These are phyloP conservation scores for Dictyostelium purpureum DNA, from an alignment of 78 protist species.

Conservation along the genomic window DNA sequence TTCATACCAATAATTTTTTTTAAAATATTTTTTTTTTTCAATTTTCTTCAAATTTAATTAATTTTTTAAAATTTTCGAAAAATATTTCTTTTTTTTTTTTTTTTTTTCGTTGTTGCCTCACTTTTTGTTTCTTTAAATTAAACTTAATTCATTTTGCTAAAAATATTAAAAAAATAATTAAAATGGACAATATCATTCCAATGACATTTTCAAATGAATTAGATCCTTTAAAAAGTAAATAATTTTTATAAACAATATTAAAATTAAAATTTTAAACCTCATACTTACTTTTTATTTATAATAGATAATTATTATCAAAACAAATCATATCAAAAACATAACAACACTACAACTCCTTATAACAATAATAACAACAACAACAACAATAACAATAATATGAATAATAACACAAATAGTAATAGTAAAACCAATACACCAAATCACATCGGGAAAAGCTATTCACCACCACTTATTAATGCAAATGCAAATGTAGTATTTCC, in stretches of 20 bases:
- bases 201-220: background rate
- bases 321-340: background rate
- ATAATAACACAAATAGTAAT: background rate
- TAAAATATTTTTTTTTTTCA: background rate
- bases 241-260: background rate
- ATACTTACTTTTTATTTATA: background rate
- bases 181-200: background rate
- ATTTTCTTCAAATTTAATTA: too few species aligned
- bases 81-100: background rate
- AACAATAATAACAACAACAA: background rate
- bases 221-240: background rate
- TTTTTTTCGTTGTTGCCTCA: background rate
- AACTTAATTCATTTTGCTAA: background rate
- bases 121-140: background rate
- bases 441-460: background rate
- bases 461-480: conserved; percentile 42
- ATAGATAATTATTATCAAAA: background rate
- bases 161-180: background rate
- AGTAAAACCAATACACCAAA: background rate
- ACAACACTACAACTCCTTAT: background rate
- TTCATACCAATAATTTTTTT: too few species aligned
- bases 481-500: conserved; percentile 66
- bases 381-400: background rate
- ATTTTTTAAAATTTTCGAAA: background rate
- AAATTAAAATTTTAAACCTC: background rate